Conservation (phyloP, 805 yeast genomes). For the Dipodascopsis uninucleata region DNA sequence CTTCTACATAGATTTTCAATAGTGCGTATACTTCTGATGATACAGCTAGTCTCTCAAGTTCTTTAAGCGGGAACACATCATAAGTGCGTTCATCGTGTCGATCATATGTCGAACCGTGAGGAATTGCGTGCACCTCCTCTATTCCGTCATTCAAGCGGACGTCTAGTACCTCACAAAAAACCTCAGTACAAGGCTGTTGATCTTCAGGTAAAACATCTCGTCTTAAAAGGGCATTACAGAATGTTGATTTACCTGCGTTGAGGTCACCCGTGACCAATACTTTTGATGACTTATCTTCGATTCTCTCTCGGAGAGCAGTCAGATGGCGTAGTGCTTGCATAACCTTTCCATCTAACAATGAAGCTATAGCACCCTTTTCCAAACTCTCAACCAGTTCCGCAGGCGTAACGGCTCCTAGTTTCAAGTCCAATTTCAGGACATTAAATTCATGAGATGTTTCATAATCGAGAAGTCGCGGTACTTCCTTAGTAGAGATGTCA, state of each 20-base stretch:
- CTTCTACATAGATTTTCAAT: constrained; percentile 78
- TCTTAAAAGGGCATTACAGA: constrained; percentile 84
- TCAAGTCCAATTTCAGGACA: constrained; percentile 60
- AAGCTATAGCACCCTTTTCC: constrained; percentile 66
- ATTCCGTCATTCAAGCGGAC: constrained; percentile 66
- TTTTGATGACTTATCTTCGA: constrained; percentile 87
- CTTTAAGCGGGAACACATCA: constrained; percentile 49
- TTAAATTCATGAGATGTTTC: constrained; percentile 42
- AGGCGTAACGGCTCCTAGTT: constrained; percentile 45
- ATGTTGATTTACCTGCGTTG: constrained; percentile 93
- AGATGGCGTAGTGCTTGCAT: constrained; percentile 64
- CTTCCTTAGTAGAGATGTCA: constrained; percentile 28
- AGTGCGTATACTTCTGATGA: constrained; percentile 67
- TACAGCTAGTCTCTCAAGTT: constrained; percentile 62
- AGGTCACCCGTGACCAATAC: constrained; percentile 96
- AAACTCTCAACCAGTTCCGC: constrained; percentile 50
- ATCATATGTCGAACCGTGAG: constrained; percentile 45
- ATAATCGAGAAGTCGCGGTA: constrained; percentile 19
- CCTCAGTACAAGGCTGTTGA: constrained; percentile 96
- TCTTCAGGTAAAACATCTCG: constrained; percentile 84
- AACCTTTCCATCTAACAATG: constrained; percentile 66
- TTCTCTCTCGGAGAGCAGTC: constrained; percentile 67
- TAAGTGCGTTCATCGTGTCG: constrained; percentile 62
- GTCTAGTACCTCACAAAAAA: constrained; percentile 91
- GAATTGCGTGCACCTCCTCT: constrained; percentile 93